Conservation (phyloP, 83 land plant genomes). For the Diphasiastrum complanatum region DNA sequence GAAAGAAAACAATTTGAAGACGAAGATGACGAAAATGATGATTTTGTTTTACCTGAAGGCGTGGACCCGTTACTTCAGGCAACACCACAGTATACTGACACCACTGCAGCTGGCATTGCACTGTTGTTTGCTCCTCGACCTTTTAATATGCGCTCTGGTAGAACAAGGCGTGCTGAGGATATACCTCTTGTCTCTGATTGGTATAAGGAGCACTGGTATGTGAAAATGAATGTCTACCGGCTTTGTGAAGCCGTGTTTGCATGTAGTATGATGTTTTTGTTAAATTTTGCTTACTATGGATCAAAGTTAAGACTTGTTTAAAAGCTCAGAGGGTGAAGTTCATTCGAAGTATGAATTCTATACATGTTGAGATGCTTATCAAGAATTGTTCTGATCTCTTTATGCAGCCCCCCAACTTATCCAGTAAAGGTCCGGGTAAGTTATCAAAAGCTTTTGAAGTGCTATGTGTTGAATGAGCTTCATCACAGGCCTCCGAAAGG, state of each 20-base stretch:
- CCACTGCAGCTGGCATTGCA: constrained; percentile 95
- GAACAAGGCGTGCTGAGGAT: constrained; percentile 90
- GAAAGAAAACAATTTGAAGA: constrained; percentile 53
- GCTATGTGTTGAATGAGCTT: constrained; percentile 91
- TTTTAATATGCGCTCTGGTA: constrained; percentile 95
- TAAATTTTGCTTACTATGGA: neutral
- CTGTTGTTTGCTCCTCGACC: constrained; percentile 96
- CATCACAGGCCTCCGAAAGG: constrained; percentile 99
- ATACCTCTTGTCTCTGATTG: constrained; percentile 97
- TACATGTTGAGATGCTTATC: neutral
- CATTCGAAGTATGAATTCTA: neutral
- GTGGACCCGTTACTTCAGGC: constrained; percentile 73
- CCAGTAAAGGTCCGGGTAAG: constrained; percentile 98
- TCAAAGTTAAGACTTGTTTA: neutral
- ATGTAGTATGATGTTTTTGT: too few species aligned
- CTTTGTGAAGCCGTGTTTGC: too few species aligned
- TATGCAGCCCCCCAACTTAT: constrained; percentile 89
- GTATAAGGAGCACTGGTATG: constrained; percentile 98
- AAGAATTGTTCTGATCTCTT: constrained; percentile 2
- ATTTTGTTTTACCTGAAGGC: constrained; percentile 75
- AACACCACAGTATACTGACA: constrained; percentile 82
- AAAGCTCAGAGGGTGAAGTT: neutral
- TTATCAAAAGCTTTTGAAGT: constrained; percentile 90
- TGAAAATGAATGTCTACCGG: too few species aligned
- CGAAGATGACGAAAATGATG: constrained; percentile 64